Conservation (phyloP, 495 filamentous ascomycete species). For the Xanthoparmelia taractica region DNA sequence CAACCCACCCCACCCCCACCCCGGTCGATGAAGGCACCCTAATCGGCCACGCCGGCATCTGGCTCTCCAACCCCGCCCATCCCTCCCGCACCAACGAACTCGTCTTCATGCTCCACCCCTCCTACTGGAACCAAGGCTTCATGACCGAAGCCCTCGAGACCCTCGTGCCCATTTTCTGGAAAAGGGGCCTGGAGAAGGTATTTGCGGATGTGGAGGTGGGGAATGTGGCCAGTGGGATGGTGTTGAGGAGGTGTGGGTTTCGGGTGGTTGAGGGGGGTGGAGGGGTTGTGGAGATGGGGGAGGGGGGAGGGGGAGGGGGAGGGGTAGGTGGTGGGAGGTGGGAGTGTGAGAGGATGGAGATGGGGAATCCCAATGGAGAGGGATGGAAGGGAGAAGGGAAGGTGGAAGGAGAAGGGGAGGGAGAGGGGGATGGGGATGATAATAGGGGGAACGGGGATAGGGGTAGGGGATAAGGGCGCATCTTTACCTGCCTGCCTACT, state of each 20-base stretch:
- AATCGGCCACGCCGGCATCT: conserved; percentile 21
- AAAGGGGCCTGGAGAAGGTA: conserved; percentile 22
- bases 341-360: conserved; percentile 13
- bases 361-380: too few relatives aligned
- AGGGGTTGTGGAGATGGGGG: conserved; percentile 14
- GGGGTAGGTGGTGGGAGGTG: conserved; percentile 13
- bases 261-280: conserved; percentile 11
- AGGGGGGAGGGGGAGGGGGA: conserved; percentile 12
- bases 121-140: conserved; percentile 17
- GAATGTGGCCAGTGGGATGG: conserved; percentile 13
- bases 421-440: background rate
- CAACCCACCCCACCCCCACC: background rate
- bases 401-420: background rate
- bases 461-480: background rate
- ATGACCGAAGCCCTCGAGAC: conserved; percentile 17
- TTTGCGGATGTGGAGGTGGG: conserved; percentile 17
- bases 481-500: background rate
- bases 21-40: background rate
- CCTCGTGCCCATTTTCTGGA: conserved; percentile 13
- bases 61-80: too few relatives aligned
- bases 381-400: background rate
- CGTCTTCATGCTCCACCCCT: conserved; percentile 16
- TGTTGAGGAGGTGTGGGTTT: too few relatives aligned
- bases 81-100: conserved; percentile 8
- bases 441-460: background rate